Evolutionary conservation across 331 rosid species (phyloP).

Genomic region (Phaseolus coccineus): DNA sequence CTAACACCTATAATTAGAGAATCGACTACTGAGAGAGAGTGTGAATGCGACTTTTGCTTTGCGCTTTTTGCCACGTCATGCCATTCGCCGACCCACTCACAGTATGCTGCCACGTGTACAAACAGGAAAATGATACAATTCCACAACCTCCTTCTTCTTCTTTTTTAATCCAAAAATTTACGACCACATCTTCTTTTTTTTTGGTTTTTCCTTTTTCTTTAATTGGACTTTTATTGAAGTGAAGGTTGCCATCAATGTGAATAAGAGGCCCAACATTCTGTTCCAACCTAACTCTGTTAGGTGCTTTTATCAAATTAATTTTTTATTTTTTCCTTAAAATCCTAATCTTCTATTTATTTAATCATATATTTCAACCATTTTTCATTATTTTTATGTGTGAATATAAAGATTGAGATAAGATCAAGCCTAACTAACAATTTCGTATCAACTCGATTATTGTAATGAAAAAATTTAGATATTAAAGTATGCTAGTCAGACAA

Average conservation of each 20-base stretch:
- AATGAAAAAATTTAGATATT: no score
- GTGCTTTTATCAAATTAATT: background rate
- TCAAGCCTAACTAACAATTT: no score
- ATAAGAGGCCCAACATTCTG: slow-evolving; percentile 8
- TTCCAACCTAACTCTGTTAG: background rate
- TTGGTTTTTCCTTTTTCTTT: background rate
- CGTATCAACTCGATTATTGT: no score
- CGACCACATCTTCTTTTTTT: slow-evolving; percentile 39
- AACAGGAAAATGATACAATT: background rate
- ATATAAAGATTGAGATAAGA: no score
- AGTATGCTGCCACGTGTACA: slow-evolving; percentile 14
- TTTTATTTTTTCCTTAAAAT: no score
- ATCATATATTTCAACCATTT: no score
- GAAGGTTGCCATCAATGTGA: slow-evolving; percentile 7
- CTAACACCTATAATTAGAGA: no score
- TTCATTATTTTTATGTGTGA: no score
- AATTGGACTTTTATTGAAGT: background rate
- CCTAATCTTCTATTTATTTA: no score
- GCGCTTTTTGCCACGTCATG: slow-evolving; percentile 56
- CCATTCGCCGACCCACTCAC: slow-evolving; percentile 41
- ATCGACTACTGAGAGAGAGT: background rate
- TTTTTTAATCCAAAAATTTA: background rate
- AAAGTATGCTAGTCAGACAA: no score
- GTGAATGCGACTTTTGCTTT: slow-evolving; percentile 9
- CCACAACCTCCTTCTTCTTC: background rate